Conservation (phyloP, 2,329 filamentous ascomycete genomes). For the Ascochyta lentis region DNA sequence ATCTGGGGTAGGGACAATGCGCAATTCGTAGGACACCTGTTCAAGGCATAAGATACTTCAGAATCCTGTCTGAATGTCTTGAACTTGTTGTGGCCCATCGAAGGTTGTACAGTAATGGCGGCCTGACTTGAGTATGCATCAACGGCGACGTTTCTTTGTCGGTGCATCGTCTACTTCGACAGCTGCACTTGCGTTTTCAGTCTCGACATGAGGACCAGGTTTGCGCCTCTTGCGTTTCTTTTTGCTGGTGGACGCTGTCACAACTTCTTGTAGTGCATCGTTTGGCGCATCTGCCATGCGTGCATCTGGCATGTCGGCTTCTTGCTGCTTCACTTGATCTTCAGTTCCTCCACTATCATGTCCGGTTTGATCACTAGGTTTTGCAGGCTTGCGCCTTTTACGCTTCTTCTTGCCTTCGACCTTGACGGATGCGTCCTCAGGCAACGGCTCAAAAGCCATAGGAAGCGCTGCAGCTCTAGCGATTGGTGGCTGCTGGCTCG, state of each 20-base stretch:
- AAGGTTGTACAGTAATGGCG: neutral
- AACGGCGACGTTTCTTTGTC: slow-evolving; percentile 27
- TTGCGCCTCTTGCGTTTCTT: slow-evolving; percentile 33
- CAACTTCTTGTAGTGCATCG: neutral
- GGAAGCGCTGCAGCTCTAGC: slow-evolving; percentile 28
- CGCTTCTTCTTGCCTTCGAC: slow-evolving; percentile 30
- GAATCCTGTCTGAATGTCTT: neutral
- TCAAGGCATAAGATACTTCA: neutral
- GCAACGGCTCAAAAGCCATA: slow-evolving; percentile 2
- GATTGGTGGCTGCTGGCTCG: slow-evolving; percentile 24
- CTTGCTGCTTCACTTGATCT: neutral
- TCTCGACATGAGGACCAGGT: slow-evolving; percentile 3
- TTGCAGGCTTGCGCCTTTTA: slow-evolving; percentile 29
- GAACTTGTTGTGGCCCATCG: neutral
- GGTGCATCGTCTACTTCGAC: slow-evolving; percentile 14
- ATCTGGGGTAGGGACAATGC: slow-evolving; percentile 13
- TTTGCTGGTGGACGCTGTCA: slow-evolving; percentile 21
- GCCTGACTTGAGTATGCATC: neutral
- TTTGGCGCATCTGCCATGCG: slow-evolving; percentile 4
- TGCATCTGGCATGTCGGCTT: neutral
- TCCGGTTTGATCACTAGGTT: neutral
- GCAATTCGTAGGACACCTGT: slow-evolving; percentile 3
- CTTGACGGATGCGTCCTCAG: neutral
- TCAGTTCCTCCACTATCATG: slow-evolving; percentile 6
- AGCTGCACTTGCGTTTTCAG: slow-evolving; percentile 12